Base-by-base conservation (phyloP, 2,329 filamentous ascomycete species). In the Diaporthe ilicicola region DNA sequence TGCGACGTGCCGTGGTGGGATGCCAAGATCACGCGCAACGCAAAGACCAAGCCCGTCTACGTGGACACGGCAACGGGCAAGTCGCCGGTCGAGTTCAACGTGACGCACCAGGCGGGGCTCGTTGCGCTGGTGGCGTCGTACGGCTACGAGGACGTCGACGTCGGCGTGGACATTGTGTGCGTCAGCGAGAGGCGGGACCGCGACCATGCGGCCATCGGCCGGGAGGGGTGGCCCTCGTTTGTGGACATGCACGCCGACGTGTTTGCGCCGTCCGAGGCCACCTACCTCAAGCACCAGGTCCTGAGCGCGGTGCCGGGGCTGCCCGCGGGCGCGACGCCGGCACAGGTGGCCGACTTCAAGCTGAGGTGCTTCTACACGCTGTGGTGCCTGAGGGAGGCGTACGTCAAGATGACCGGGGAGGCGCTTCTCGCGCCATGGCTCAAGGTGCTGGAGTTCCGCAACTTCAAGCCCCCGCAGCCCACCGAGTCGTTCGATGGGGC, bases 391-490 rank as follows among this genome's bases (percentile, higher is more conserved):
- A 90, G 93, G 75, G 93, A 95, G 82, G 91, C 92, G 0, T 95
- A 93, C 78, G 90, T 95, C 80, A 95, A 95, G 87, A 90, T 95
- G 83, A 93, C 92, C 37, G 93, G 93, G 32, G 92, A 95, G 76
- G 93, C 92, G 0, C 84, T 95, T 70, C 84, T 94, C 10, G 93
- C 93, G 0, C 84, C 85, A 4, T 95, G 93, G 93, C 84, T 95
- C 61, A 83, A 83, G 64, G 88, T 92, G 62, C 82, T 95, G 10
- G 91, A 94, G 76, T 93, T 95, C 77, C 83, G 85, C 70, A 82
- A 85, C 61, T 92, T 93, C 66, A 82, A 84, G 64, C 87, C 90
- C 61, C 90, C 91, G 4, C 73, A 70, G 67, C 79, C 80, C 10
- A 78, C 77, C 29, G 55, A 53, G 17, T 75, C 39, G 19, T 77